Evolutionary conservation across 2,329 filamentous ascomycete species (phyloP), one percentile per base, ranked within the genome.

Genomic region (Daldinia sp.): DNA sequence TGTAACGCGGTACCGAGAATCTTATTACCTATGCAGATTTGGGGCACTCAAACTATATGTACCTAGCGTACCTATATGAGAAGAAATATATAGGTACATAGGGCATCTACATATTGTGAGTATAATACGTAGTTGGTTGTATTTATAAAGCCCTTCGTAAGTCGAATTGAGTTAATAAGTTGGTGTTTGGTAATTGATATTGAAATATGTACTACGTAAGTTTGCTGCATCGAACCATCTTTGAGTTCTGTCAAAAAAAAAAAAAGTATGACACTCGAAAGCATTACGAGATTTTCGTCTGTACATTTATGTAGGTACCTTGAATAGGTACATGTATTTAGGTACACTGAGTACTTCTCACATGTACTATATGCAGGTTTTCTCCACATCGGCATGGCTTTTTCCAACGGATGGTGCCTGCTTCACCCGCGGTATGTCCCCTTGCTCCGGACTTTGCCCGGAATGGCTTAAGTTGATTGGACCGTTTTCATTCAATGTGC

Each of bases 401-500:
- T 50, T 68, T 70, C 64, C 57, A 67, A 60, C 67, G 54, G 55
- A 48, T 50, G 58, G 61, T 56, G 54, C 50, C 50, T 70, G 54
- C 39, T 55, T 61, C 59, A 66, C 63, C 68, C 60, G 68, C 68
- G 65, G 59, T 46, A 41, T 63, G 41, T 23, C 39, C 66, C 68
- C 69, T 69, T 65, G 63, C 66, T 39, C 60, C 60, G 61, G 63
- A 41, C 50, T 63, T 61, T 60, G 41, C 64, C 69, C 37, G 56
- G 59, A 71, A 42, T 30, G 60, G 67, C 46, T 64, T 72, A 72
- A 67, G 23, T 35, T 54, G 26, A 56, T 56, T 70, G 64, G 51
- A n/a, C 35, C 51, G 56, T 60, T 67, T 64, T 72, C 64, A 37
- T 68, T 67, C 56, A 68, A 66, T 66, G 62, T 70, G 59, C 18